Conservation (phyloP, 208 protist species). For the Crithidia acanthocephali region DNA sequence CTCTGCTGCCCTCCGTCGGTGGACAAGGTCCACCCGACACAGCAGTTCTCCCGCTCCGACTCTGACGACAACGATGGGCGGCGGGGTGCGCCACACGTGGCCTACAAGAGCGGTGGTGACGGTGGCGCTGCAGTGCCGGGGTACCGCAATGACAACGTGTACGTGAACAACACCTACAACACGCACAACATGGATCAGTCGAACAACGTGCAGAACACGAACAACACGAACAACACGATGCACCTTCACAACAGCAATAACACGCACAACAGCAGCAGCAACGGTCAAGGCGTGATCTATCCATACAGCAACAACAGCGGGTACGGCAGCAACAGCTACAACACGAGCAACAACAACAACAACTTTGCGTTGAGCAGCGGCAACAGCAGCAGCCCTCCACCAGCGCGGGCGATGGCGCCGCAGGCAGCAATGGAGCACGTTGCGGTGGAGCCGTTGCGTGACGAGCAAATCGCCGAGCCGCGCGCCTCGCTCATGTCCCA, state of each 20-base stretch:
- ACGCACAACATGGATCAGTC: too few relatives aligned
- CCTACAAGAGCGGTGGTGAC: not conserved
- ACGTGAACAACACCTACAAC: not conserved
- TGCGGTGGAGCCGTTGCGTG: too few relatives aligned
- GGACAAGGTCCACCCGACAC: not conserved
- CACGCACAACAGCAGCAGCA: not conserved
- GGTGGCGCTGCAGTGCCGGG: not conserved
- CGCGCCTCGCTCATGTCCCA: too few relatives aligned
- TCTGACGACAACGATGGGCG: not conserved
- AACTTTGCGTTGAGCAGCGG: not conserved
- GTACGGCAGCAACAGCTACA: not conserved
- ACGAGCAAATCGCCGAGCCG: too few relatives aligned
- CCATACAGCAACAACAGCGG: too few relatives aligned
- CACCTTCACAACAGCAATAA: too few relatives aligned
- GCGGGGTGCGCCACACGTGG: too few relatives aligned
- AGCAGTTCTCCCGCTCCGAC: not conserved
- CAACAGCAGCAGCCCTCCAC: not conserved
- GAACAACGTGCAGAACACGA: too few relatives aligned
- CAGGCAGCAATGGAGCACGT: too few relatives aligned
- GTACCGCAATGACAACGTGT: not conserved
- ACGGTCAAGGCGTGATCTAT: too few relatives aligned
- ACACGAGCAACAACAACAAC: not conserved
- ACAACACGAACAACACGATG: too few relatives aligned
- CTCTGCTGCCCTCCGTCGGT: slow-evolving; percentile 9
- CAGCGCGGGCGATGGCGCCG: not conserved